Evolutionary conservation across 768 basidiomycete genomes (phyloP).

Genomic region (Tulasnella sp.): DNA sequence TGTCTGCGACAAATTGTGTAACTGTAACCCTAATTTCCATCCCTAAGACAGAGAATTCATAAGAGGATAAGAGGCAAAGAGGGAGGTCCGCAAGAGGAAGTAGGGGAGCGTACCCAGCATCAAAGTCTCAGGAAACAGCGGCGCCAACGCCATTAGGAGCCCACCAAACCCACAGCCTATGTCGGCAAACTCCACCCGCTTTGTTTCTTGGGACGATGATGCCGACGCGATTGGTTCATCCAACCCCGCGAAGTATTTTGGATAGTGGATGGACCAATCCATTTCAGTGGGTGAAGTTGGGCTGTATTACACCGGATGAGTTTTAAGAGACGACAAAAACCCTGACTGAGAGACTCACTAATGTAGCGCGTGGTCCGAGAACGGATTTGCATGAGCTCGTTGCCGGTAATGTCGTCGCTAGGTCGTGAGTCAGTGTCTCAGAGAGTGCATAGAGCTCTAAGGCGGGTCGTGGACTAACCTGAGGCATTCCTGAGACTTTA

Average conservation of each 20-base stretch:
- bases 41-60: constrained; percentile 38
- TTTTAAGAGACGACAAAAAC: not conserved
- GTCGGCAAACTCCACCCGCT: constrained; percentile 86
- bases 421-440: not conserved
- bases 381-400: constrained; percentile 40
- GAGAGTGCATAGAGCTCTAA: not conserved
- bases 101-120: constrained; percentile 68
- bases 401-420: constrained; percentile 40
- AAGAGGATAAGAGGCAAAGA: not conserved
- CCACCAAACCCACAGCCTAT: constrained; percentile 98
- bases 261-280: constrained; percentile 79
- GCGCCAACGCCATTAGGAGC: constrained; percentile 76
- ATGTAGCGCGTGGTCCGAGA: constrained; percentile 55
- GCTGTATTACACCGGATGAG: constrained; percentile 20
- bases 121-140: constrained; percentile 78
- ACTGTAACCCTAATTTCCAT: constrained; percentile 97
- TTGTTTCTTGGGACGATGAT: constrained; percentile 27
- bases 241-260: constrained; percentile 39
- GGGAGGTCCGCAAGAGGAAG: constrained; percentile 3
- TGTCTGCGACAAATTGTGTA: constrained; percentile 89
- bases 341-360: constrained; percentile 37
- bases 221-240: not conserved
- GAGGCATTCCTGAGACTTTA: constrained; percentile 14
- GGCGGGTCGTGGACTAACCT: not conserved
- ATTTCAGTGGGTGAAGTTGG: constrained; percentile 63